A percentile compares a stretch with the other conserved stretches of the same genome.
These are phyloP conservation scores for Immersiella caudata DNA, from an alignment of 495 filamentous ascomycete genomes.

Conservation along the genomic window DNA sequence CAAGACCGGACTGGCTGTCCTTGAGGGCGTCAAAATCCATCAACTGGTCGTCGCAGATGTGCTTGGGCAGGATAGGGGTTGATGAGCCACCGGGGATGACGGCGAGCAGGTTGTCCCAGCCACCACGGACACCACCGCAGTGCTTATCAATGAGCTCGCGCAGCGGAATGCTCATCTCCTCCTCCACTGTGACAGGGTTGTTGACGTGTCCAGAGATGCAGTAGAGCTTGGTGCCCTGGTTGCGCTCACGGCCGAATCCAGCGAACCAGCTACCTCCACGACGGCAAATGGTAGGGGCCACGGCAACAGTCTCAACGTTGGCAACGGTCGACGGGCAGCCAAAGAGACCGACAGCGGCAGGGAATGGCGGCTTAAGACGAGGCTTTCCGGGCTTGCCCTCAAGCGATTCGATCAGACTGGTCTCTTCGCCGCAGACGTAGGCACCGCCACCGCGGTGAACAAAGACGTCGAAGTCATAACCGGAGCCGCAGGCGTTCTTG, in stretches of 20 bases:
- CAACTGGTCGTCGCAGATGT: slow-evolving; percentile 85
- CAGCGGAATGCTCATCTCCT: slow-evolving; percentile 97
- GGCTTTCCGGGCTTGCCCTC: slow-evolving; percentile 99
- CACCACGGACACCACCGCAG: slow-evolving; percentile 93
- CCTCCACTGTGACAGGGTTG: slow-evolving; percentile 96
- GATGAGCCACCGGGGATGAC: slow-evolving; percentile 96
- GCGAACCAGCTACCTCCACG: slow-evolving; percentile 92
- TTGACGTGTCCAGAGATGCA: slow-evolving; percentile 99
- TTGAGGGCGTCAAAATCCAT: slow-evolving; percentile 99
- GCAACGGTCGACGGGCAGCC: slow-evolving; percentile 97
- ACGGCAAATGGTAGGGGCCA: slow-evolving; percentile 93
- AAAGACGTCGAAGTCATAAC: slow-evolving; percentile 97
- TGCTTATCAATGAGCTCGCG: slow-evolving; percentile 95
- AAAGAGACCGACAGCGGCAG: slow-evolving; percentile 93
- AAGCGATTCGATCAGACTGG: slow-evolving; percentile 93
- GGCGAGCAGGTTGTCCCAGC: slow-evolving; percentile 96
- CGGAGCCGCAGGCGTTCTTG: slow-evolving; percentile 94
- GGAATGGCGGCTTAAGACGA: slow-evolving; percentile 97
- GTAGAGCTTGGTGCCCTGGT: slow-evolving; percentile 95
- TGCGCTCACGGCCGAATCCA: slow-evolving; percentile 88
- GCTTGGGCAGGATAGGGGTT: slow-evolving; percentile 89
- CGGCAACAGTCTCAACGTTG: slow-evolving; percentile 96
- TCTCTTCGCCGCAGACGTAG: slow-evolving; percentile 98
- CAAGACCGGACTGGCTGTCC: slow-evolving; percentile 94
- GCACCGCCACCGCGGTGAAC: slow-evolving; percentile 96